Evolutionary conservation across 148 eudicot genomes (phyloP).

Genomic region (Silene latifolia): DNA sequence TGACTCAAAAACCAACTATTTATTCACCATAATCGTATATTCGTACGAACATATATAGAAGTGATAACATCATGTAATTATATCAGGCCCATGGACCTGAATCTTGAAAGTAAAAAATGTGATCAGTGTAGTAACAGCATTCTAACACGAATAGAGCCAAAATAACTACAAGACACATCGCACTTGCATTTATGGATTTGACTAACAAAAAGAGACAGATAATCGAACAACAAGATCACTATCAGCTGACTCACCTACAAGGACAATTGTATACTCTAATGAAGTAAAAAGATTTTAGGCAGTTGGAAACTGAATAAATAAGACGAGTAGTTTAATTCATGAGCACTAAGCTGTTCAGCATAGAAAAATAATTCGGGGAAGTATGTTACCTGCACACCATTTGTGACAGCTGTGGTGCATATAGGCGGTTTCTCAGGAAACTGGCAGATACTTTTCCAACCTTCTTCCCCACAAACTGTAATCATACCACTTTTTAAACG

Average conservation of each 20-base stretch:
- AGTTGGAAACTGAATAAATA: too few species aligned
- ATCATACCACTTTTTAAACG: conserved; percentile 68
- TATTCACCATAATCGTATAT: too few species aligned
- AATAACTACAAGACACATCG: not conserved
- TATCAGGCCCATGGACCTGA: not conserved
- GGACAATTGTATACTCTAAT: too few species aligned
- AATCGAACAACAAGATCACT: too few species aligned
- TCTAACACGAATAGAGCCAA: not conserved
- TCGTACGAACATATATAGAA: too few species aligned
- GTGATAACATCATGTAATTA: not conserved
- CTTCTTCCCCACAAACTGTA: conserved; percentile 49
- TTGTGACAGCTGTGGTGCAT: conserved; percentile 66
- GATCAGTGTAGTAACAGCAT: not conserved
- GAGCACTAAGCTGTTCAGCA: not conserved
- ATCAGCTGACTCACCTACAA: too few species aligned
- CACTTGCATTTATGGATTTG: not conserved
- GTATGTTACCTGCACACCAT: conserved; percentile 76
- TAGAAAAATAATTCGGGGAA: not conserved
- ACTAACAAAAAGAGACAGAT: not conserved
- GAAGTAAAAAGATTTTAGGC: too few species aligned
- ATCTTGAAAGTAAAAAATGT: not conserved
- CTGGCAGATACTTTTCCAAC: conserved; percentile 45
- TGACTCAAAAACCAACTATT: too few species aligned
- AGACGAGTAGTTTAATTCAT: not conserved
- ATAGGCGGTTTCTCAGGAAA: conserved; percentile 71